Conservation (phyloP, 192 early-diverging fungal genomes). For the Phlyctochytrium planicorne region DNA sequence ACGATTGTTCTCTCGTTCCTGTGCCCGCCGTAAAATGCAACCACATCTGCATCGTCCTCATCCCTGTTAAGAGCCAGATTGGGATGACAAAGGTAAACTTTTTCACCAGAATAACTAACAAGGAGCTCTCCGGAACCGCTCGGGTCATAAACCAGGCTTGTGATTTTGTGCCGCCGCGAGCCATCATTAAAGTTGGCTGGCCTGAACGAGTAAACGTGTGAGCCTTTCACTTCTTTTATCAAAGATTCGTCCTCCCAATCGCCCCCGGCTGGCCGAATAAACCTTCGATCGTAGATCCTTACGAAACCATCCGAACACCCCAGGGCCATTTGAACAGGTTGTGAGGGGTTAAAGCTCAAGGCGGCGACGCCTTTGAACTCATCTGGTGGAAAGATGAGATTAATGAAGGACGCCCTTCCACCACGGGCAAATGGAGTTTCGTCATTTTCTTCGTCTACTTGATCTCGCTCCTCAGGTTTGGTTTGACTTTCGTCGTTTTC, state of each 20-base stretch:
- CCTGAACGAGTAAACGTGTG: slow-evolving; percentile 15
- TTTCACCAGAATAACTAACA: slow-evolving; percentile 14
- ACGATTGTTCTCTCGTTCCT: slow-evolving; percentile 18
- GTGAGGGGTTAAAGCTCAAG: slow-evolving; percentile 13
- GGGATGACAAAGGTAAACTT: slow-evolving; percentile 15
- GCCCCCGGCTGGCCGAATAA: slow-evolving; percentile 5
- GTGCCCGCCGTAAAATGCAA: slow-evolving; percentile 11
- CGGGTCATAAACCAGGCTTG: slow-evolving; percentile 18
- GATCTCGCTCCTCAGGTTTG: neutral
- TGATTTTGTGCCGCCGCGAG: slow-evolving; percentile 18
- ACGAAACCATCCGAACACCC: slow-evolving; percentile 24
- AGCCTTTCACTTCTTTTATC: neutral
- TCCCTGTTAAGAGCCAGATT: neutral
- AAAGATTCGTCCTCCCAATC: neutral
- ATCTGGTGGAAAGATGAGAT: neutral
- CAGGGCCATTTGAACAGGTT: slow-evolving; percentile 18
- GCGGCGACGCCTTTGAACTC: slow-evolving; percentile 6
- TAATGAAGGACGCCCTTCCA: neutral
- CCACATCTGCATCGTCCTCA: slow-evolving; percentile 7
- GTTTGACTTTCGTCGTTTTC: neutral
- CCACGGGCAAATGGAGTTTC: neutral
- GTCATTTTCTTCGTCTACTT: neutral
- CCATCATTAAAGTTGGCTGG: slow-evolving; percentile 10
- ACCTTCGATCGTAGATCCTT: slow-evolving; percentile 12
- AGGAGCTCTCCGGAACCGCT: slow-evolving; percentile 17